Evolutionary conservation across 306 rosid genomes (phyloP).

Genomic region (Rubus idaeus): DNA sequence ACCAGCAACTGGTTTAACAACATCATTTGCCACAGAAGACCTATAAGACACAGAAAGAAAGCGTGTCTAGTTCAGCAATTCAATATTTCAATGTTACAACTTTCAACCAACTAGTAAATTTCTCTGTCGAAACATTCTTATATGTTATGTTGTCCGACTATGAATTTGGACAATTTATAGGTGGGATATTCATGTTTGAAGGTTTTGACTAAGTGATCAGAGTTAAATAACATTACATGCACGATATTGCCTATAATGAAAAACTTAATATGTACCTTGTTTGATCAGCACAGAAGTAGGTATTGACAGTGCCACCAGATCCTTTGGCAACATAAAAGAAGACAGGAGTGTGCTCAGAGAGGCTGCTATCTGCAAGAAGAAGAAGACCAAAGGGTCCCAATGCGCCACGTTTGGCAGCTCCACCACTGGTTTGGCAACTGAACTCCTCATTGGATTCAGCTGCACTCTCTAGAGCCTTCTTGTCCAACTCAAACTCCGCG

Average conservation of each 20-base stretch:
- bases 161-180: neutral
- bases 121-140: neutral
- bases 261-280: slow-evolving; percentile 45
- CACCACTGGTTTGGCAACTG: slow-evolving; percentile 57
- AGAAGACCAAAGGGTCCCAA: slow-evolving; percentile 89
- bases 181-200: neutral
- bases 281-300: slow-evolving; percentile 74
- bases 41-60: slow-evolving; percentile 26
- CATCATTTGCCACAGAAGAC: slow-evolving; percentile 76
- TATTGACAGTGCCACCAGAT: slow-evolving; percentile 50
- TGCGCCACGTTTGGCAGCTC: slow-evolving; percentile 62
- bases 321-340: slow-evolving; percentile 74
- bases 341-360: slow-evolving; percentile 70
- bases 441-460: slow-evolving; percentile 38
- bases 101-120: neutral
- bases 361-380: slow-evolving; percentile 69
- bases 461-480: slow-evolving; percentile 50
- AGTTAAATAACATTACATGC: neutral
- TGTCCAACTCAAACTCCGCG: slow-evolving; percentile 77
- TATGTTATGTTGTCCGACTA: neutral
- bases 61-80: neutral
- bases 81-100: neutral
- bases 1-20: slow-evolving; percentile 54
- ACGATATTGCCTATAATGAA: neutral
- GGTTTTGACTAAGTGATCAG: neutral